These are phyloP conservation scores for Ophiocordyceps robertsii DNA, from an alignment of 2,329 filamentous ascomycete genomes.

Conservation along the genomic window DNA sequence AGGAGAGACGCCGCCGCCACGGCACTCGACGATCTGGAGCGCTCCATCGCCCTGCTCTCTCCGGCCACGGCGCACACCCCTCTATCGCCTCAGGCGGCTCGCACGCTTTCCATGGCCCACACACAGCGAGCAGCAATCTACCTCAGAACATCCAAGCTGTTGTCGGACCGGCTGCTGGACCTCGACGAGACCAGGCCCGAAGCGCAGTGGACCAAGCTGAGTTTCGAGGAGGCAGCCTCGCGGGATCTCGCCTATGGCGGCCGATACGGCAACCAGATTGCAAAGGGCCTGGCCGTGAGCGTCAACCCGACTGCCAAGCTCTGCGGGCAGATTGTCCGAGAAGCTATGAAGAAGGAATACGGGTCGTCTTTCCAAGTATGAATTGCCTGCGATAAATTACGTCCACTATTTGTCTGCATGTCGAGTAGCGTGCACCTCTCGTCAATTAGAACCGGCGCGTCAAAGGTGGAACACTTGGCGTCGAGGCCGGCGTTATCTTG, in stretches of 20 bases:
- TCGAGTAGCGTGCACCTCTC: too few species aligned
- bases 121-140: constrained; percentile 59
- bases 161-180: constrained; percentile 21
- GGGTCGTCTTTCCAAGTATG: constrained; percentile 32
- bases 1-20: constrained; percentile 23
- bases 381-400: background rate
- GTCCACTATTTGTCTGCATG: too few species aligned
- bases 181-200: constrained; percentile 28
- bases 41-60: constrained; percentile 44
- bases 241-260: constrained; percentile 51
- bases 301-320: constrained; percentile 57
- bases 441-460: too few species aligned
- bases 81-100: constrained; percentile 51
- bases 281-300: constrained; percentile 48
- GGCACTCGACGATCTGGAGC: constrained; percentile 39
- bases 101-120: constrained; percentile 54
- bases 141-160: constrained; percentile 41
- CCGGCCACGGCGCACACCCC: constrained; percentile 34
- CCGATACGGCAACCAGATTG: constrained; percentile 51
- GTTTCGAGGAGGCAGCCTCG: constrained; percentile 50
- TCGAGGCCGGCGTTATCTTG: background rate
- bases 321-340: constrained; percentile 54
- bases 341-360: constrained; percentile 58
- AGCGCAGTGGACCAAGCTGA: constrained; percentile 33
- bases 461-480: background rate